Conservation (phyloP, 2,329 filamentous ascomycete genomes). For the Tolypocladium paradoxum region DNA sequence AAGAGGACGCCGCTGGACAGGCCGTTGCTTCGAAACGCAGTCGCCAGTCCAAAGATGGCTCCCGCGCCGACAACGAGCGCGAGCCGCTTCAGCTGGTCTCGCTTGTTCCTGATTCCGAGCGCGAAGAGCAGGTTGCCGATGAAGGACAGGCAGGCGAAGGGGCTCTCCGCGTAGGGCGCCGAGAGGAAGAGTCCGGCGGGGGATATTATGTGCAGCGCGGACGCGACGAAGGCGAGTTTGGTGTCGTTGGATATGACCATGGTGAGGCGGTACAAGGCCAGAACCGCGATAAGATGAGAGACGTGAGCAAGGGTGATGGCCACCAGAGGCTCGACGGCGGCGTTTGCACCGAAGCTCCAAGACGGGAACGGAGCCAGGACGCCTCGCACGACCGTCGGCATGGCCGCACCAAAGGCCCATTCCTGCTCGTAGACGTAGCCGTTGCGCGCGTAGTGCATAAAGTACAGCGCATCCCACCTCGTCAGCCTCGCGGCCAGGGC, state of each 20-base stretch:
- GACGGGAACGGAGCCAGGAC: constrained; percentile 18
- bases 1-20: constrained; percentile 72
- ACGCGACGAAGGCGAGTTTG: constrained; percentile 56
- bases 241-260: constrained; percentile 38
- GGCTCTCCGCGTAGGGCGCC: constrained; percentile 72
- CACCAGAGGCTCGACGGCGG: constrained; percentile 32
- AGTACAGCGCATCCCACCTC: constrained; percentile 78
- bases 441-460: constrained; percentile 47
- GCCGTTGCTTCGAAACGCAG: constrained; percentile 74
- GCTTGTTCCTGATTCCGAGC: constrained; percentile 24
- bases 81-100: constrained; percentile 25
- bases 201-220: constrained; percentile 69
- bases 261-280: constrained; percentile 61
- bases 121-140: constrained; percentile 61
- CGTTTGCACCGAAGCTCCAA: constrained; percentile 10
- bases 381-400: constrained; percentile 32
- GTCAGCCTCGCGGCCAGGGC: constrained; percentile 47
- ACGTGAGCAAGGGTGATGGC: constrained; percentile 59
- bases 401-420: constrained; percentile 61
- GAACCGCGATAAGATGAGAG: constrained; percentile 66
- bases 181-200: constrained; percentile 86
- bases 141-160: constrained; percentile 71
- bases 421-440: constrained; percentile 71
- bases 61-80: constrained; percentile 51
- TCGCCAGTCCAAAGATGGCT: constrained; percentile 58